Conservation (phyloP, 495 filamentous ascomycete species). For the Penicillium dipodomyicola region DNA sequence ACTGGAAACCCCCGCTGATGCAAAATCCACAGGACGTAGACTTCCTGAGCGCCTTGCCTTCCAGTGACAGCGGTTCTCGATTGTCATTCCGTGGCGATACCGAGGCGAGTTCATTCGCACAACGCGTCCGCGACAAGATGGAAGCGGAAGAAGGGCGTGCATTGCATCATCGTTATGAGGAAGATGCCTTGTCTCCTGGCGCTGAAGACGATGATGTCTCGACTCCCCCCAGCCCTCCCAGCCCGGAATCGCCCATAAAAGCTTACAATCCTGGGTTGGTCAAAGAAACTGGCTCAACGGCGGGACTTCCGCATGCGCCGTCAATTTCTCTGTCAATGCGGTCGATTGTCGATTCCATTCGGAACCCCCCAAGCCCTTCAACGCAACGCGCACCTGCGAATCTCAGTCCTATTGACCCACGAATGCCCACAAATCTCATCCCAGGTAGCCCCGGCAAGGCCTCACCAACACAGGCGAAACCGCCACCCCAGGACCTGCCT, state of each 20-base stretch:
- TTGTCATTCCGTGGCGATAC: constrained; percentile 44
- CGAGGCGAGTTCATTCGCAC: constrained; percentile 49
- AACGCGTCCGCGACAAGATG: constrained; percentile 66
- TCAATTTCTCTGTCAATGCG: constrained; percentile 23
- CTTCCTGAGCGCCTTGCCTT: constrained; percentile 38
- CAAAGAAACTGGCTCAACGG: constrained; percentile 33
- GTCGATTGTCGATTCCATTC: constrained; percentile 29
- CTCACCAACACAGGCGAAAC: constrained; percentile 19
- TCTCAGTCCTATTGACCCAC: constrained; percentile 28
- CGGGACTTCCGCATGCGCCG: constrained; percentile 24
- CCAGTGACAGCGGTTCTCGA: constrained; percentile 35
- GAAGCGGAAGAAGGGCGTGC: constrained; percentile 68
- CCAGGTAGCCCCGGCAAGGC: constrained; percentile 22
- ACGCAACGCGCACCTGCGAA: constrained; percentile 12
- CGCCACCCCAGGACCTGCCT: constrained; percentile 7
- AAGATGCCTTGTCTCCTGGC: constrained; percentile 28
- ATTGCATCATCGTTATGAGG: constrained; percentile 50
- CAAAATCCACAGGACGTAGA: constrained; percentile 38
- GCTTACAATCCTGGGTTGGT: constrained; percentile 19
- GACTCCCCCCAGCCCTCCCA: constrained; percentile 12
- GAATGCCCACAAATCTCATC: constrained; percentile 23
- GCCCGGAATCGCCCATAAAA: constrained; percentile 15
- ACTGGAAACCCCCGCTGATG: constrained; percentile 31
- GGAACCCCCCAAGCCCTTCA: constrained; percentile 21
- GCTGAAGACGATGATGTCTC: constrained; percentile 26